Evolutionary conservation across 2,329 filamentous ascomycete species (phyloP).

Genomic region (Talaromyces verruculosus): DNA sequence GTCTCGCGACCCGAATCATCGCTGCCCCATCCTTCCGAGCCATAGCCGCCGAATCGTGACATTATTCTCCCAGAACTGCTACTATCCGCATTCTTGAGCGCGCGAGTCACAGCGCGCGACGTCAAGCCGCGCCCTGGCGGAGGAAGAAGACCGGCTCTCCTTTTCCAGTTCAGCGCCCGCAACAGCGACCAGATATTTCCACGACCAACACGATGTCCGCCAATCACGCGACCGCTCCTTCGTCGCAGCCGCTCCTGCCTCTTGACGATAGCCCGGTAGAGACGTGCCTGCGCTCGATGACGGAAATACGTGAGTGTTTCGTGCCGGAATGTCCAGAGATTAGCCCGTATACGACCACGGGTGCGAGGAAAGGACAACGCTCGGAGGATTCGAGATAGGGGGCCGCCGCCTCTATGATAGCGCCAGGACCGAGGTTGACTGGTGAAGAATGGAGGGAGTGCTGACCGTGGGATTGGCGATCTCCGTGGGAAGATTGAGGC

Average conservation of each 20-base stretch:
- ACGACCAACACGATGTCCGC: slow-evolving; percentile 37
- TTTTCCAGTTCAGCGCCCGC: slow-evolving; percentile 15
- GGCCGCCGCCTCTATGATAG: slow-evolving; percentile 25
- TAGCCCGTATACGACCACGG: slow-evolving; percentile 63
- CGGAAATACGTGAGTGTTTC: slow-evolving; percentile 71
- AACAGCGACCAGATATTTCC: slow-evolving; percentile 47
- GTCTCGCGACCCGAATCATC: slow-evolving; percentile 51
- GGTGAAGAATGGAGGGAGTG: background rate
- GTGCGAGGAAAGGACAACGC: slow-evolving; percentile 65
- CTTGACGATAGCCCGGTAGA: slow-evolving; percentile 71
- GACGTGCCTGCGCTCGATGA: slow-evolving; percentile 68
- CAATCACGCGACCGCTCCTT: background rate
- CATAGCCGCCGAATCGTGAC: slow-evolving; percentile 29
- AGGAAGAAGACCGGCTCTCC: slow-evolving; percentile 14
- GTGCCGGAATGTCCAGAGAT: slow-evolving; percentile 69
- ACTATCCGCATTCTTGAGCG: slow-evolving; percentile 21
- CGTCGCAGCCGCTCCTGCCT: slow-evolving; percentile 41
- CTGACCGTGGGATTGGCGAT: background rate
- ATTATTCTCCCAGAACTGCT: slow-evolving; percentile 10
- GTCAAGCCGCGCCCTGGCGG: slow-evolving; percentile 19
- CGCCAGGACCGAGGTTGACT: slow-evolving; percentile 16
- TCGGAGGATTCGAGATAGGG: slow-evolving; percentile 51
- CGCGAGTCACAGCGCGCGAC: slow-evolving; percentile 20
- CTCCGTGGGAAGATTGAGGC: slow-evolving; percentile 14
- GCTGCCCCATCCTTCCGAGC: slow-evolving; percentile 27